These are phyloP conservation scores for Vanrija sp. DNA, from an alignment of 1,284 basidiomycete species.

Conservation along the genomic window DNA sequence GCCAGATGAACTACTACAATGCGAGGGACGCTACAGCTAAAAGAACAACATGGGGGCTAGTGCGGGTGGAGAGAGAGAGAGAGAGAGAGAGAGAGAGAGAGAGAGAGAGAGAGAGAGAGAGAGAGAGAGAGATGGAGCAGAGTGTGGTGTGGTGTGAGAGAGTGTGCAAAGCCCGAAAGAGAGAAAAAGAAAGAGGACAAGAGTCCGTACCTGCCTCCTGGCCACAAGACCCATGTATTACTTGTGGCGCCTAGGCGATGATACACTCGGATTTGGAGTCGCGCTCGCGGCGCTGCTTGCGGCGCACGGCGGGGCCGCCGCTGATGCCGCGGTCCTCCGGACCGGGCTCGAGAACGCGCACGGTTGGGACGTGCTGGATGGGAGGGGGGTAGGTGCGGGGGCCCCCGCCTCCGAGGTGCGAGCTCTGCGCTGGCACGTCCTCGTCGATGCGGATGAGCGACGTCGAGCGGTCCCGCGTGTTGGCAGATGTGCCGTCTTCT, in stretches of 20 bases:
- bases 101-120: not conserved
- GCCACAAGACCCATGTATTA: not conserved
- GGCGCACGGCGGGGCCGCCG: not conserved
- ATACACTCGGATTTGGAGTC: not conserved
- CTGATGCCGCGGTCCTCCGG: not conserved
- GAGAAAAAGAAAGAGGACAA: not conserved
- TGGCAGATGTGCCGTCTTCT: constrained; percentile 5
- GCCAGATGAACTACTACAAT: not conserved
- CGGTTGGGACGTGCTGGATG: not conserved
- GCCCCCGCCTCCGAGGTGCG: not conserved
- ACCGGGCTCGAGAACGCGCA: not conserved
- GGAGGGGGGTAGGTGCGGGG: too few species aligned
- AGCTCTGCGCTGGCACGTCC: constrained; percentile 12
- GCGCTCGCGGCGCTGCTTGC: too few species aligned
- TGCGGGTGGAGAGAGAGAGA: not conserved
- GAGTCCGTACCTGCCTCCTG: not conserved
- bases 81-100: not conserved
- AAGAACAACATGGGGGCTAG: constrained; percentile 3
- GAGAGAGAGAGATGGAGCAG: not conserved
- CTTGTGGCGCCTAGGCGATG: not conserved
- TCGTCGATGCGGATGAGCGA: constrained; percentile 19
- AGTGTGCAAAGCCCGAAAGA: not conserved
- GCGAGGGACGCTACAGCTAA: constrained; percentile 5
- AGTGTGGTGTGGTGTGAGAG: not conserved
- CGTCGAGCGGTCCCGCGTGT: constrained; percentile 7